Base-by-base conservation (phyloP, 805 yeast genomes). In the Suhomyces xylopsoci region DNA sequence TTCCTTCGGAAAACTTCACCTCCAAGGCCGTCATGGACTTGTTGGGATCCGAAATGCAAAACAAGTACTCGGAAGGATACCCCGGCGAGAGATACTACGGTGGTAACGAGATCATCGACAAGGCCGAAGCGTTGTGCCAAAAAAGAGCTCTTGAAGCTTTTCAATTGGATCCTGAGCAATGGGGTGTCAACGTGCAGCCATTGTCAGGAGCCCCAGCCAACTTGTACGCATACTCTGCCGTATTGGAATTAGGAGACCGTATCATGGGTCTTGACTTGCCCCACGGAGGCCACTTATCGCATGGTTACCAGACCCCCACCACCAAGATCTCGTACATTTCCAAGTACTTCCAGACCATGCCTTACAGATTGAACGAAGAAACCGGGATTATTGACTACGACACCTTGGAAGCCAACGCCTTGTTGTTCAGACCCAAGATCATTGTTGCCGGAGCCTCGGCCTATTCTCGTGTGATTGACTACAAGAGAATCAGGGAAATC, bases 81-180 rank as follows among this genome's bases (percentile, higher is more conserved):
- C 99, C 99, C 55, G 98, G 98, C 61, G 97, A 96, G 58, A 86
- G 99, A 74, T 94, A 94, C 81, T 94, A 94, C 71, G 99, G 99
- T 73, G 98, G 98, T 71, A 94, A 94, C 74, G 96, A 94, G 81
- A 87, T 87, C 76, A 94, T 94, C 60, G 99, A 94, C 78, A 85
- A 88, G 73, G 90, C 92, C 69, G 99, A 94, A 78, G 71, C 82
- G 30, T 77, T 94, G 65, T 94, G 99, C 76, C 98, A 92, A 79
- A 77, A 88, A 66, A 87, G 99, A 76, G 99, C 99, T 47, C 80
- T 94, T 58, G 84, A 87, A 62, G 97, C 97, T 7, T 94, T 94
- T 77, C 76, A 80, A 60, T 78, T 93, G 56, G 82, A 84, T 65
- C 78, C 92, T 47, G 90, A 83, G 62, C 78, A 84, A 69, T 94